phyloP scores from a whole-genome alignment of 2,329 filamentous ascomycete genomes.

The Fusarium praegraminearum region DNA sequence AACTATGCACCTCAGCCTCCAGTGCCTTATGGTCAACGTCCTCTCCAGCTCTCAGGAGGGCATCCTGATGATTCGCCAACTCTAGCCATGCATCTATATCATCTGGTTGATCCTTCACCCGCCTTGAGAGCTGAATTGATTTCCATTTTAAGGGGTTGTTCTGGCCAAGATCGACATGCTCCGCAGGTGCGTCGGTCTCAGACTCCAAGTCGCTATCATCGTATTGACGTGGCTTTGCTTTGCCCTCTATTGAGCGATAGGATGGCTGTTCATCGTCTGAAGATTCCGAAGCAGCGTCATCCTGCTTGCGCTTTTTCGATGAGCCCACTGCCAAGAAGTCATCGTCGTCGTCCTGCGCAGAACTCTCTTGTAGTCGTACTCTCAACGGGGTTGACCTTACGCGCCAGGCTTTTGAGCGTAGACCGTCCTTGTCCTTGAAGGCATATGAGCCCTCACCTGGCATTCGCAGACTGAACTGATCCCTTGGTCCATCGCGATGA shows the following conservation, averaged over 20 bases:
- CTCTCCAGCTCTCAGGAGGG: constrained; percentile 67
- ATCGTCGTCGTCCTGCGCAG: constrained; percentile 41
- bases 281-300: constrained; percentile 51
- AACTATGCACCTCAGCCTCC: constrained; percentile 72
- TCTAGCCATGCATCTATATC: constrained; percentile 80
- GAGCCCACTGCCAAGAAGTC: constrained; percentile 63
- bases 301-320: constrained; percentile 58
- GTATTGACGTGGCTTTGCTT: constrained; percentile 63
- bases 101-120: constrained; percentile 72
- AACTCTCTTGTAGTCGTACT: constrained; percentile 51
- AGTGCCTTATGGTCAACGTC: constrained; percentile 60
- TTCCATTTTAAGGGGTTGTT: constrained; percentile 64
- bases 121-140: constrained; percentile 71
- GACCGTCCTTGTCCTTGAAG: constrained; percentile 59
- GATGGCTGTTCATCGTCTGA: constrained; percentile 62
- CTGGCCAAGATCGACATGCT: constrained; percentile 49
- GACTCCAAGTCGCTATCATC: constrained; percentile 64
- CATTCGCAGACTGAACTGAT: constrained; percentile 65
- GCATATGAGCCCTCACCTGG: constrained; percentile 54
- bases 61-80: constrained; percentile 82
- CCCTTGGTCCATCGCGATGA: constrained; percentile 71
- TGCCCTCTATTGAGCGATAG: constrained; percentile 75
- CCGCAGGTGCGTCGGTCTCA: constrained; percentile 59
- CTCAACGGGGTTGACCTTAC: constrained; percentile 56
- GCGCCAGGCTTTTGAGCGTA: constrained; percentile 58